Base-by-base conservation (phyloP, 352 stramenopile genomes). In the Phytophthora crassamura region DNA sequence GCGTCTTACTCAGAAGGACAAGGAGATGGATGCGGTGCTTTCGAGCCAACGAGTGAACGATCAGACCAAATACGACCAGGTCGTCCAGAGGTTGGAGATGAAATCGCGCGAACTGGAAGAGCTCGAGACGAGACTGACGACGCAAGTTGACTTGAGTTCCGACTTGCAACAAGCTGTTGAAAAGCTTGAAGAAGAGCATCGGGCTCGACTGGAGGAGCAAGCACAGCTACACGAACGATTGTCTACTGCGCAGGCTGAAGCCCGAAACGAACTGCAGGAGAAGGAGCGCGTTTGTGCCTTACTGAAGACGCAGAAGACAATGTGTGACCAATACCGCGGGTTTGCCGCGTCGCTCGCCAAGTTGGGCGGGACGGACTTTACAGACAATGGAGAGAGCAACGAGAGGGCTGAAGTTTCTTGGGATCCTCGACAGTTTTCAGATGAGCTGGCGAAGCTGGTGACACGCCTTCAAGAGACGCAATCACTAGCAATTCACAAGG, bases 31-130 rank as follows among this genome's bases (percentile, higher is more conserved):
- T 47, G 45, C 41, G 1, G 16, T 86, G 16, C 53, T 90, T 25
- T 66, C 72, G 0, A 77, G 62, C 18, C 65, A 84, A 46, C 74
- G 76, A 11, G 74, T 84, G 11, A 80, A 76, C 12, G 84, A 89
- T n/a, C 75, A 90, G 42, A 57, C 68, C 25, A 89, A 88, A 59
- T 87, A 83, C 16, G 71, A 85, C 5, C 74, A 86, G 12, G 41
- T 89, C 1, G 59, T 75, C 2, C 41, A 72, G 32, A 69, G 67
- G 6, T 48, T 92, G 10, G 71, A 88, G 5, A 59, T 58, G 2
- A 90, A 88, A 34, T 52, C 68, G 4, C 51, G 59, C 9, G 73
- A 85, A 16, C 48, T 89, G 10, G 52, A 74, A 10, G 35, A 79
- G 4, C n/a, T 79, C 4, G 69, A 79, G 16, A 8, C 51, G 3